Evolutionary conservation across 495 filamentous ascomycete species (phyloP).

Genomic region (Schizothecium vesticola): DNA sequence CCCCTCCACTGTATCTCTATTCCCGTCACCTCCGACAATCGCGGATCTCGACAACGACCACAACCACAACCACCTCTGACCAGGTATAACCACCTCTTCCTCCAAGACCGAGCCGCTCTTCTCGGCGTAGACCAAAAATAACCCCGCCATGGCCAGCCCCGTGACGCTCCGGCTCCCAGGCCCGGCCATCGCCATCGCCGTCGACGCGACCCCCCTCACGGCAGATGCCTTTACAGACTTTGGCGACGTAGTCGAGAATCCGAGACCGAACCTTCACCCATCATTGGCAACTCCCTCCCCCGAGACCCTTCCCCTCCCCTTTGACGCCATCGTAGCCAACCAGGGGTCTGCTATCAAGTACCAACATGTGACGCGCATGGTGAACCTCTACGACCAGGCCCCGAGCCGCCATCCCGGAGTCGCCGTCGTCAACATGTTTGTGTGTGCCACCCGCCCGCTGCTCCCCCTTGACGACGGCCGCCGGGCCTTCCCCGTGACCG

Average conservation of each 20-base stretch:
- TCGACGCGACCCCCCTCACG: conserved; percentile 57
- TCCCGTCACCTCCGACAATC: neutral
- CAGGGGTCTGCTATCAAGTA: conserved; percentile 87
- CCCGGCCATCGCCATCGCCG: conserved; percentile 20
- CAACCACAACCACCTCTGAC: no score
- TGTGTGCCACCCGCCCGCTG: conserved; percentile 63
- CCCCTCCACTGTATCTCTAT: neutral
- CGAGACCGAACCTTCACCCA: conserved; percentile 48
- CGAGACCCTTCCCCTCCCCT: conserved; percentile 17
- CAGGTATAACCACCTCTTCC: neutral
- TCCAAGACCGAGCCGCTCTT: neutral
- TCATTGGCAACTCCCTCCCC: conserved; percentile 21
- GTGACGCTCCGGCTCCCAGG: conserved; percentile 15
- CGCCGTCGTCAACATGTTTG: conserved; percentile 80
- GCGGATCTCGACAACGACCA: neutral
- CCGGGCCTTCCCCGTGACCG: conserved; percentile 57
- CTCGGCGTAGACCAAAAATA: neutral
- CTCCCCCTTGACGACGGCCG: conserved; percentile 19
- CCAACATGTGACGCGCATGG: conserved; percentile 64
- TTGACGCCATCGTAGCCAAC: conserved; percentile 57
- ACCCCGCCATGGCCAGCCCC: conserved; percentile 25
- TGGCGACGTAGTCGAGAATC: conserved; percentile 76
- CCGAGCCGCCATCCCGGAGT: conserved; percentile 56
- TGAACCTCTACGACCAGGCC: conserved; percentile 60
- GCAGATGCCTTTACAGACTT: conserved; percentile 67